Conservation (phyloP, 805 yeast species). For the Zygotorulaspora florentina region DNA sequence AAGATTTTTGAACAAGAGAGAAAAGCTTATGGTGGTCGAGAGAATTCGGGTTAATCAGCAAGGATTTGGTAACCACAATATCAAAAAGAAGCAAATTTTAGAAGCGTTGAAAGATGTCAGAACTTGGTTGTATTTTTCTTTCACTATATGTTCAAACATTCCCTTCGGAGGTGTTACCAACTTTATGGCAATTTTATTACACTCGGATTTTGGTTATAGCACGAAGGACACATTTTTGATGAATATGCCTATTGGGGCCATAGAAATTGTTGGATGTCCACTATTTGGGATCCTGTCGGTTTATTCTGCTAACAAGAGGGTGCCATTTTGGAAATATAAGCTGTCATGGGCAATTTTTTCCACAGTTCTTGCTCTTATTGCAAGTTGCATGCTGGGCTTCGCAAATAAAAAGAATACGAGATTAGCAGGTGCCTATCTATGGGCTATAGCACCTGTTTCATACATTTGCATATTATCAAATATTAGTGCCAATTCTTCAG, state of each 20-base stretch:
- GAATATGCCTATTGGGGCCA: slow-evolving; percentile 42
- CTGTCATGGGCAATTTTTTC: slow-evolving; percentile 25
- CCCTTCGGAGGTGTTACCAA: slow-evolving; percentile 51
- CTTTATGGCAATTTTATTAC: slow-evolving; percentile 41
- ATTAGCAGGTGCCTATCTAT: slow-evolving; percentile 36
- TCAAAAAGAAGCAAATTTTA: slow-evolving; percentile 47
- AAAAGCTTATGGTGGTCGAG: slow-evolving; percentile 42
- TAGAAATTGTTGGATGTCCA: slow-evolving; percentile 31
- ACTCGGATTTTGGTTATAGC: slow-evolving; percentile 38
- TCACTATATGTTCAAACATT: slow-evolving; percentile 37
- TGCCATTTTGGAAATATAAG: too few species aligned
- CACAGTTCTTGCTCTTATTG: slow-evolving; percentile 29
- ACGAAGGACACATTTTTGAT: slow-evolving; percentile 37
- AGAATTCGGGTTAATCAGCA: slow-evolving; percentile 48
- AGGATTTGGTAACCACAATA: slow-evolving; percentile 49
- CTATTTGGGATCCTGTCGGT: slow-evolving; percentile 18
- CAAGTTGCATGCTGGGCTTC: slow-evolving; percentile 41
- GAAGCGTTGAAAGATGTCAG: slow-evolving; percentile 47
- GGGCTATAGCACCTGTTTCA: slow-evolving; percentile 32
- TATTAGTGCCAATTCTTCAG: slow-evolving; percentile 49
- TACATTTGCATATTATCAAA: slow-evolving; percentile 28
- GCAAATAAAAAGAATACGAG: slow-evolving; percentile 30
- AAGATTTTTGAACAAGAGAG: slow-evolving; percentile 43
- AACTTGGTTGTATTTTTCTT: slow-evolving; percentile 42
- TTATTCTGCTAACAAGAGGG: slow-evolving; percentile 18